Evolutionary conservation across 2,329 filamentous ascomycete genomes (phyloP), one percentile per base, ranked within the genome.

Genomic region (Alternaria brassicae): DNA sequence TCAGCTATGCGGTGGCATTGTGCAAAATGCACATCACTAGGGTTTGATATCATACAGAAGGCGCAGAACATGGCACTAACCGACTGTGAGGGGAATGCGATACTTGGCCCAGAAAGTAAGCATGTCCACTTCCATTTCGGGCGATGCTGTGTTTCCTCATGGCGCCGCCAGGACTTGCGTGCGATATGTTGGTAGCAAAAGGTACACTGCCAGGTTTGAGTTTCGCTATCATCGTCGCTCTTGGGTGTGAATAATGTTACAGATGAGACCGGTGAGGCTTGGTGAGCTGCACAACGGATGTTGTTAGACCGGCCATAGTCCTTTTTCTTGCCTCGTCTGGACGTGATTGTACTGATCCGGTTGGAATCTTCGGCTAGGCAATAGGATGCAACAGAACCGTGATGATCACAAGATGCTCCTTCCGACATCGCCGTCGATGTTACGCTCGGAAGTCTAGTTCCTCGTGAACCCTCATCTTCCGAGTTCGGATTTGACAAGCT

Each of bases 251-350:
- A 48, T 28, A 44, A 19, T 15, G 65, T 56, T 25, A 48, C 54
- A 6, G 50, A 27, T 7, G 49, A 56, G n/a, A 58, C 34, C 12
- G 57, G 62, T 1, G 66, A 66, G n/a, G 60, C 12, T 6, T 59
- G 56, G 8, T 58, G 48, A n/a, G 61, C 49, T 19, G 57, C 50
- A 15, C 65, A 63, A 21, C 59, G 57, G 2, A 50, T 42, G 15
- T 56, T 59, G 23, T 62, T 67, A 51, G 56, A 63, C 17, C 66
- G 68, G 6, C 73, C 60, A 49, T 76, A 77, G 42, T 73, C 67
- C 51, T 77, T 77, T 69, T 77, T 77, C 64, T 76, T 77, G n/a
- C 75, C 75, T 36, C 72, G 63, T 40, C 75, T 65, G 1, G 71
- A 71, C 6, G 64, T 23, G 10, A 48, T 56, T 9, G 53, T 27